Conservation (phyloP, 345 rosid genomes). For the Moricandia moricandioides region DNA sequence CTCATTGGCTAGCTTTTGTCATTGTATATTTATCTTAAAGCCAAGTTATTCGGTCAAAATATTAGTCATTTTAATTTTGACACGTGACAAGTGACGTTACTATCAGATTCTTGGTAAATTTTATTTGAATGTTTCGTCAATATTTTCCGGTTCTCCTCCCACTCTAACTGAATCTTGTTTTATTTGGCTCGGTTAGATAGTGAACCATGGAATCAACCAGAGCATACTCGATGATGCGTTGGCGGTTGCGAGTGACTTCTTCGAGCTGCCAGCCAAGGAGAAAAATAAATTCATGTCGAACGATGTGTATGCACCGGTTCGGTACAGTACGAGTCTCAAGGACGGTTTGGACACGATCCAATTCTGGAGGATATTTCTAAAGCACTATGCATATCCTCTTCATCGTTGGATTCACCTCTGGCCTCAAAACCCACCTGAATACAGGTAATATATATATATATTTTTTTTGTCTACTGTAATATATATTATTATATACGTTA, state of each 20-base stretch:
- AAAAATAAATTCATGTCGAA: slow-evolving; percentile 51
- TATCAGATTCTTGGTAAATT: not conserved
- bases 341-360: slow-evolving; percentile 54
- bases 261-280: slow-evolving; percentile 45
- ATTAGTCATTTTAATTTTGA: not conserved
- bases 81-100: slow-evolving; percentile 16
- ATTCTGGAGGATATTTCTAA: slow-evolving; percentile 65
- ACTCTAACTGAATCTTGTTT: not conserved
- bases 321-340: slow-evolving; percentile 57
- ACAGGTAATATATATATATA: slow-evolving; percentile 50
- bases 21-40: not conserved
- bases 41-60: not conserved
- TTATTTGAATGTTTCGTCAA: not conserved
- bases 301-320: slow-evolving; percentile 55
- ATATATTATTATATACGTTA: no score
- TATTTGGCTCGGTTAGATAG: slow-evolving; percentile 37
- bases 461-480: no score
- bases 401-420: slow-evolving; percentile 52
- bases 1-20: not conserved
- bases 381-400: slow-evolving; percentile 69
- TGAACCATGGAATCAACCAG: slow-evolving; percentile 58
- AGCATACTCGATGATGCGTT: slow-evolving; percentile 49
- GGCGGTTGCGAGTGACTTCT: slow-evolving; percentile 42
- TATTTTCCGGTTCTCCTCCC: slow-evolving; percentile 16
- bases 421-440: slow-evolving; percentile 61